A percentile compares a stretch with the other conserved stretches of the same genome.
phyloP scores from a whole-genome alignment of 1,284 basidiomycete species.

The Cutaneotrichosporon sp. region DNA sequence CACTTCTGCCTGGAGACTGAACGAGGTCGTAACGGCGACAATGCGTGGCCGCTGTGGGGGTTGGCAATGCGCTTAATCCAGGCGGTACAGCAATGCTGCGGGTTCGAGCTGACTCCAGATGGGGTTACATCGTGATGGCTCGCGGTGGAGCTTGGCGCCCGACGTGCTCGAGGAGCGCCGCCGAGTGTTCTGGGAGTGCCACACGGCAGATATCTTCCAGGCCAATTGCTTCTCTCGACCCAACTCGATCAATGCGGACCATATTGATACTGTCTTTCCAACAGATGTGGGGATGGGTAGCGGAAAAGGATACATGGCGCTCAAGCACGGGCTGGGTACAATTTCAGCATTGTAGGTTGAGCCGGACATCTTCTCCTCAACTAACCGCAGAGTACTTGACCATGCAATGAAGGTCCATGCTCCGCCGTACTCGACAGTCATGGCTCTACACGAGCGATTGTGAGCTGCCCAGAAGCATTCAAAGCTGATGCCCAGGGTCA shows the following conservation, averaged over 20 bases:
- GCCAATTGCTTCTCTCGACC: conserved; percentile 34
- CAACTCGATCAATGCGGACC: conserved; percentile 16
- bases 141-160: conserved; percentile 29
- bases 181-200: conserved; percentile 34
- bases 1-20: conserved; percentile 30
- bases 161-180: conserved; percentile 31
- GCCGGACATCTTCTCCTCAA: neutral
- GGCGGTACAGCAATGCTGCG: conserved; percentile 20
- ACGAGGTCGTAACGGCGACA: conserved; percentile 34
- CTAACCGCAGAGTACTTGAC: conserved; percentile 12
- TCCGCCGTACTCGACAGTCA: conserved; percentile 13
- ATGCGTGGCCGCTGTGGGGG: conserved; percentile 41
- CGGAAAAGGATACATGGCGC: conserved; percentile 14
- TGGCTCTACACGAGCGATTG: conserved; percentile 11
- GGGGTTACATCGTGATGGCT: conserved; percentile 39
- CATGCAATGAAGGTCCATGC: conserved; percentile 10
- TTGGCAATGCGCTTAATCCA: conserved; percentile 33
- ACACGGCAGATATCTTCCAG: conserved; percentile 28
- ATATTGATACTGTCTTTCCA: conserved; percentile 21
- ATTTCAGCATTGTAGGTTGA: conserved; percentile 10
- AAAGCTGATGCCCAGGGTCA: conserved; percentile 8
- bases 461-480: no score
- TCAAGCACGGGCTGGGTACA: conserved; percentile 22
- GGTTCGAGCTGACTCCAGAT: conserved; percentile 20
- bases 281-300: neutral